Conservation (phyloP, 441 rosid species). For the Populus tomentosa region DNA sequence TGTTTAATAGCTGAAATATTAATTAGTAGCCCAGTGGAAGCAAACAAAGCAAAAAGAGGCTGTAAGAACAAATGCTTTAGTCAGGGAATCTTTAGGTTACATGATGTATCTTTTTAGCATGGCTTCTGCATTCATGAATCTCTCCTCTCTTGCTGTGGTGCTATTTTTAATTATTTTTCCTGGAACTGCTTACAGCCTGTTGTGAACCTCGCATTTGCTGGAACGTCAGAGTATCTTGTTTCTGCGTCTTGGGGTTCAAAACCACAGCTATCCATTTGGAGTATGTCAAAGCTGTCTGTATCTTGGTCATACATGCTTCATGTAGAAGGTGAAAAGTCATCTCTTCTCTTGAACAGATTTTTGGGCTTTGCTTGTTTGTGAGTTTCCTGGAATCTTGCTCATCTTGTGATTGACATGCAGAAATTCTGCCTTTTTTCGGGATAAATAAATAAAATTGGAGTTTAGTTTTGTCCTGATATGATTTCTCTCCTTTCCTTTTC, state of each 20-base stretch:
- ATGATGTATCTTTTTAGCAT: background rate
- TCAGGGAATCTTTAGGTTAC: background rate
- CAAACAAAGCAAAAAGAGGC: background rate
- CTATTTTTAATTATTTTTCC: constrained; percentile 4
- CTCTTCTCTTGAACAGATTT: constrained; percentile 2
- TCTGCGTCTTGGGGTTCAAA: constrained; percentile 59
- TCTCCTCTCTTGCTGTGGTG: background rate
- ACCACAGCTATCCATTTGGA: constrained; percentile 83
- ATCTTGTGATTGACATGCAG: background rate
- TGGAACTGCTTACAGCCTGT: constrained; percentile 58
- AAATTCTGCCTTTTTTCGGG: background rate
- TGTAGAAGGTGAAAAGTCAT: constrained; percentile 59
- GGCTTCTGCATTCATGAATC: background rate
- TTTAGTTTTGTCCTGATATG: background rate
- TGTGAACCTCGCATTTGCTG: constrained; percentile 61
- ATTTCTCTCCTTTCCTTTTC: background rate
- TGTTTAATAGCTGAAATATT: constrained; percentile 1
- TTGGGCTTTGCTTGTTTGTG: background rate
- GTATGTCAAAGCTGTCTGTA: constrained; percentile 56
- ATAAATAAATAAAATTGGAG: background rate
- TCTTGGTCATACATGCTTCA: constrained; percentile 85
- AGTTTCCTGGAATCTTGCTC: background rate
- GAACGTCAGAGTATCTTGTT: constrained; percentile 76
- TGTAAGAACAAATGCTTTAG: background rate
- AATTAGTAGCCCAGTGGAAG: background rate